These are phyloP conservation scores for Penicillium vulpinum DNA, from an alignment of 2,329 filamentous ascomycete species.

Conservation along the genomic window DNA sequence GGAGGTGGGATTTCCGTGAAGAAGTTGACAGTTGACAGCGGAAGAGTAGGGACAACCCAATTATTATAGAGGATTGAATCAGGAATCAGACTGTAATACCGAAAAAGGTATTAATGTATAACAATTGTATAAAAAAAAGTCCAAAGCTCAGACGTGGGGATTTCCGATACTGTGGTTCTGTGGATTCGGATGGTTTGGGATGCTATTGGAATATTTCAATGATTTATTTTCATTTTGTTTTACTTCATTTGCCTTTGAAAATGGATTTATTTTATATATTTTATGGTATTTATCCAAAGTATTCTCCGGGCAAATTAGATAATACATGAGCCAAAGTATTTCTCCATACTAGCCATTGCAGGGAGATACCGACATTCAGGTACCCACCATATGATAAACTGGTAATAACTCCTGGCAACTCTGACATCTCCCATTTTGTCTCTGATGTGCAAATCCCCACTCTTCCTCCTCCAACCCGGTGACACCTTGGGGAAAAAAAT, in stretches of 20 bases:
- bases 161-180: constrained; percentile 4
- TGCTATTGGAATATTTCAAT: neutral
- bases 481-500: neutral
- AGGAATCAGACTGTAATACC: neutral
- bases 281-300: neutral
- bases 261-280: neutral
- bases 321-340: neutral
- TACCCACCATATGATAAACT: neutral
- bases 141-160: constrained; percentile 4
- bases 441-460: neutral
- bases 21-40: constrained; percentile 8
- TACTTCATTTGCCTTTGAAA: too few species aligned
- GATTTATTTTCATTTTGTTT: neutral
- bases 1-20: neutral
- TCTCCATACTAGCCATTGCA: neutral
- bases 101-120: neutral
- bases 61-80: constrained; percentile 1
- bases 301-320: neutral
- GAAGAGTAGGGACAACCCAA: neutral
- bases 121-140: neutral
- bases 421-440: neutral
- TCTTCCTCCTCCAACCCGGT: neutral
- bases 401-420: neutral
- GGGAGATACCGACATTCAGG: constrained; percentile 3
- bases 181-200: neutral